phyloP scores from a whole-genome alignment of 2,329 filamentous ascomycete genomes.

The Venturia oleaginea region DNA sequence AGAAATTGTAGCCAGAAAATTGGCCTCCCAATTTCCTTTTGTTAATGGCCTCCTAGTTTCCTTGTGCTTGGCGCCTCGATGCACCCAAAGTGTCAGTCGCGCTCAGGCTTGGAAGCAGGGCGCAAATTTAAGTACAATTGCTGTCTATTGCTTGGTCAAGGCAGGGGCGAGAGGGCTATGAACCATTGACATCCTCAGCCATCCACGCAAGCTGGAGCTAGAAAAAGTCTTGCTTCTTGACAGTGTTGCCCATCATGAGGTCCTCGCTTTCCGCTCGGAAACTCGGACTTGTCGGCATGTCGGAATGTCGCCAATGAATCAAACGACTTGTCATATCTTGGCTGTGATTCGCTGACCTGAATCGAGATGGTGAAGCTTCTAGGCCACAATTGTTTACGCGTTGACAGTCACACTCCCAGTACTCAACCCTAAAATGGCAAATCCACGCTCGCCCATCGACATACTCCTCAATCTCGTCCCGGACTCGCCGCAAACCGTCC shows the following conservation, averaged over 20 bases:
- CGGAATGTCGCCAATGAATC: not conserved
- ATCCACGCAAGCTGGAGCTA: not conserved
- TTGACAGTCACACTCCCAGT: not conserved
- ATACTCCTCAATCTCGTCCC: constrained; percentile 54
- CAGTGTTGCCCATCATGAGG: not conserved
- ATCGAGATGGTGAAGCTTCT: not conserved
- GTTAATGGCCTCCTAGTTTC: not conserved
- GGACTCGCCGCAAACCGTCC: constrained; percentile 65
- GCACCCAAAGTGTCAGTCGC: not conserved
- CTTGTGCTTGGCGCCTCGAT: not conserved
- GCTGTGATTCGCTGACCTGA: not conserved
- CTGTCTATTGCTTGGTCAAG: no score
- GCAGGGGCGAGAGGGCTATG: not conserved
- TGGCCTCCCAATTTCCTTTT: not conserved
- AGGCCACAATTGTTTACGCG: not conserved
- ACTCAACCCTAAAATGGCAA: constrained; percentile 4
- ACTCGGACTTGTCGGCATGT: not conserved
- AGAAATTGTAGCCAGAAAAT: not conserved
- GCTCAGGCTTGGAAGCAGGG: not conserved
- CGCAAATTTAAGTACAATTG: no score
- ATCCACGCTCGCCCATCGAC: constrained; percentile 22
- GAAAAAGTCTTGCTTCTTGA: not conserved
- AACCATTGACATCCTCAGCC: not conserved
- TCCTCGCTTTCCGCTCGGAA: not conserved
- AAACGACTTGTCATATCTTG: not conserved